Percentiles rank a stretch among this genome's conserved stretches.
phyloP scores from a whole-genome alignment of 305 asterid species.

The Fraxinus nigra region DNA sequence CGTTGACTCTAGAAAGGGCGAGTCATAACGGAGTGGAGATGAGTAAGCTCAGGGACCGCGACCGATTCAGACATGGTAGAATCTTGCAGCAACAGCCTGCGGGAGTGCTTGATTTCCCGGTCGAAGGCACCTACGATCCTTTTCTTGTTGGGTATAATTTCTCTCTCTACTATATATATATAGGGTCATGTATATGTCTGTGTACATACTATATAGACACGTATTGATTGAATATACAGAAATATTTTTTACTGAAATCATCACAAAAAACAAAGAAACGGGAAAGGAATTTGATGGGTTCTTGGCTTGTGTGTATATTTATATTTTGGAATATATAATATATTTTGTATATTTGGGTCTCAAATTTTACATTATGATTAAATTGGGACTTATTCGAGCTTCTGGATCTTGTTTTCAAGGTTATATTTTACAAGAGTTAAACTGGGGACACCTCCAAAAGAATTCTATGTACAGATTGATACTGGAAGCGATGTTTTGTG shows the following conservation, averaged over 20 bases:
- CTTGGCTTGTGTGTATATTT: background rate
- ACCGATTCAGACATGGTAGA: conserved; percentile 74
- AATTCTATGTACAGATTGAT: conserved; percentile 53
- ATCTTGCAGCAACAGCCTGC: conserved; percentile 57
- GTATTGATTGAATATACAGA: background rate
- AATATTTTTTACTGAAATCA: background rate
- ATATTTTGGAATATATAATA: background rate
- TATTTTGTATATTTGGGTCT: background rate
- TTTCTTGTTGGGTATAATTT: conserved; percentile 71
- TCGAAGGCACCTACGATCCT: conserved; percentile 90
- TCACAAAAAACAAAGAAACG: background rate
- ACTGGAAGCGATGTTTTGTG: conserved; percentile 59
- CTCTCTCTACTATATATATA: background rate
- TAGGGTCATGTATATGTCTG: background rate
- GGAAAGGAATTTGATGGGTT: background rate
- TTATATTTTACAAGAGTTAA: conserved; percentile 46
- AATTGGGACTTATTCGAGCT: background rate
- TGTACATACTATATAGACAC: background rate
- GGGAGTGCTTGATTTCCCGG: conserved; percentile 79
- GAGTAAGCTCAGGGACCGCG: conserved; percentile 65
- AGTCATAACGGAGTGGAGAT: conserved; percentile 58
- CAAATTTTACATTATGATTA: background rate
- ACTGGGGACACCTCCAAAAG: conserved; percentile 53
- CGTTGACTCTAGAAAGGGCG: conserved; percentile 69
- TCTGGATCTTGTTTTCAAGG: conserved; percentile 25